Base-by-base conservation (phyloP, 371 early-diverging fungal genomes). In the Syncephalastrum contaminatum region DNA sequence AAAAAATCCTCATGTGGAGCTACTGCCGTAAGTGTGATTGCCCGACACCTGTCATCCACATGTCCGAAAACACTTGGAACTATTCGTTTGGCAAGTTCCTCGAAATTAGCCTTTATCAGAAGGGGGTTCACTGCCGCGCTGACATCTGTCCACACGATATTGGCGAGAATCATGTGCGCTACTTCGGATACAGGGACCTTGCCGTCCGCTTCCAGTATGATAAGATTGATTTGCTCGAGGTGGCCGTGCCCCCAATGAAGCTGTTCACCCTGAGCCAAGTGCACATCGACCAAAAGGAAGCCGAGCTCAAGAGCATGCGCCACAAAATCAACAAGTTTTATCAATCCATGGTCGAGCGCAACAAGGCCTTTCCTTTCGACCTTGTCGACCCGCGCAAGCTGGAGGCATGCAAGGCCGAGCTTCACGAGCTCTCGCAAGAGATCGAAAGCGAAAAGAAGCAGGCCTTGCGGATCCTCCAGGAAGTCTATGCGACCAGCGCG, bases 21-120 rank as follows among this genome's bases (percentile, higher is more conserved):
- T 80, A 81, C 43, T 98, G 99, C 67, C 81, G 74, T 44, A 56
- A 80, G 14, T 97, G 97, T 63, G 53, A 80, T 1, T 77, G 78
- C 16, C 71, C 73, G 2, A 93, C 95, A 0, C 93, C 90, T 0
- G 83, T 83, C 1, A 73, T 86, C 1, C 85, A 84, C 15, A 90
- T 98, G 86, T 89, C 95, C 0, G 91, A 90, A 36, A 93, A 93
- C 48, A 86, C 95, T 13, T 94, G 93, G 90, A 90, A 89, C 52
- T 94, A 90, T 57, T 97, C 97, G 7, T 95, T 97, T 78, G 99
- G 97, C 40, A 97, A 97, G 73, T 98, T 91, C 62, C 69, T 98
- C 16, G 99, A 98, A 69, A 75, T 94, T 0, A 81, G 88, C 2
- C 88, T 94, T 25, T 96, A 97, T 70, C 88, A 88, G 56, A 73